Percentiles rank a stretch among this genome's conserved stretches.
These are phyloP conservation scores for Solanum hybrid DNA, from an alignment of 305 asterid species.

Conservation along the genomic window DNA sequence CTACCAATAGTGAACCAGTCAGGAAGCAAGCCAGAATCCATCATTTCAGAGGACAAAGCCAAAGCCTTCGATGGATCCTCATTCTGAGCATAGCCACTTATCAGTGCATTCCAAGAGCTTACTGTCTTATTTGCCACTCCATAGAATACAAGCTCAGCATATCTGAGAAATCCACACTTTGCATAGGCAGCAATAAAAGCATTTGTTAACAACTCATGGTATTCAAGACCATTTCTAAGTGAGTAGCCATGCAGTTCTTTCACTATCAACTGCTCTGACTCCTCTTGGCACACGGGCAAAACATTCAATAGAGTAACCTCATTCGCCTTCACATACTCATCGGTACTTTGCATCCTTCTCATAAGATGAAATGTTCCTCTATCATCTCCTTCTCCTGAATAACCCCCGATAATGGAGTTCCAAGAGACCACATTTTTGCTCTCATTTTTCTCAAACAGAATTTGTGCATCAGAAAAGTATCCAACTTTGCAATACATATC, in stretches of 20 bases:
- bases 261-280: conserved; percentile 14
- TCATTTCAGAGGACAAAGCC: conserved; percentile 10
- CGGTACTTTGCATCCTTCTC: conserved; percentile 9
- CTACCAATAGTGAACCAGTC: conserved; percentile 16
- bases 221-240: conserved; percentile 12
- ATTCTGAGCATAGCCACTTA: conserved; percentile 13
- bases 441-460: conserved; percentile 9
- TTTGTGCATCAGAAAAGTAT: conserved; percentile 13
- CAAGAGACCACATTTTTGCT: conserved; percentile 23
- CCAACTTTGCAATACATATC: conserved; percentile 28
- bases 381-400: conserved; percentile 16
- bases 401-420: conserved; percentile 27
- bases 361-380: conserved; percentile 15
- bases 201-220: conserved; percentile 12
- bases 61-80: conserved; percentile 13
- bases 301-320: conserved; percentile 19
- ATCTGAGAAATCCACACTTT: conserved; percentile 15
- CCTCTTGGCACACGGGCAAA: conserved; percentile 14
- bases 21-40: conserved; percentile 12
- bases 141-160: conserved; percentile 12
- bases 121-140: conserved; percentile 8
- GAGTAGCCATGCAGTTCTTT: conserved; percentile 26
- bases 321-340: conserved; percentile 6
- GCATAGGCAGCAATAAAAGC: conserved; percentile 23
- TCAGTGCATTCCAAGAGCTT: conserved; percentile 27